These are phyloP conservation scores for Annona squamosa DNA, from an alignment of 164 flowering plant species.

Conservation along the genomic window DNA sequence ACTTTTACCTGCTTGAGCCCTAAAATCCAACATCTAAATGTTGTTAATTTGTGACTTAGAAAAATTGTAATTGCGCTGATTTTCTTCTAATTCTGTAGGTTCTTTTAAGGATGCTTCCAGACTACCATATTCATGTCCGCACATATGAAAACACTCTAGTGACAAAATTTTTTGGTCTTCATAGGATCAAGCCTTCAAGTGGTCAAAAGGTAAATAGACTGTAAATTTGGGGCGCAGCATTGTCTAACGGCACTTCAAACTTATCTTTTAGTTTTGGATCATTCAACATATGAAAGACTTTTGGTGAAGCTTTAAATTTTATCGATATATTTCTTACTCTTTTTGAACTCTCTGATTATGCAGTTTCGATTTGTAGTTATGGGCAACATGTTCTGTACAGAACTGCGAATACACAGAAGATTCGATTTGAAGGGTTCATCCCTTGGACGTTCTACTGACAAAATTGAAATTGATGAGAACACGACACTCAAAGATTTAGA, in stretches of 20 bases:
- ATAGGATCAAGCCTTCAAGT: constrained; percentile 90
- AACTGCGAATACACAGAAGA: constrained; percentile 85
- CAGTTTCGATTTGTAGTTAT: constrained; percentile 99
- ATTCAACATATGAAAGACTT: neutral
- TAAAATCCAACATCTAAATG: neutral
- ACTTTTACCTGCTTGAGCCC: neutral
- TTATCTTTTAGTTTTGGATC: neutral
- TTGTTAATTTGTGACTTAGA: neutral
- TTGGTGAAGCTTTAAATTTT: neutral
- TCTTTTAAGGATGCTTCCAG: constrained; percentile 87
- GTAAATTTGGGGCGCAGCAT: neutral
- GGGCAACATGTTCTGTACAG: constrained; percentile 99
- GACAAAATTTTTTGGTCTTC: constrained; percentile 98
- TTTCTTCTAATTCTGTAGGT: constrained; percentile 45
- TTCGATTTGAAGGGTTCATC: constrained; percentile 99
- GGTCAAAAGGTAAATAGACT: constrained; percentile 81
- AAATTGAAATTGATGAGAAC: constrained; percentile 90
- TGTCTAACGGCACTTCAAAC: neutral
- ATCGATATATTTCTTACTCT: constrained; percentile 5
- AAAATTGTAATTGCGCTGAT: constrained; percentile 8
- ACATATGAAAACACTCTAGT: constrained; percentile 85
- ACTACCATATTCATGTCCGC: constrained; percentile 81
- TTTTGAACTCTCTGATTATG: constrained; percentile 19
- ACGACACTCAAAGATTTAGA: constrained; percentile 97
- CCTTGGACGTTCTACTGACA: constrained; percentile 86